Percentiles rank a stretch among this genome's conserved stretches.
phyloP scores from a whole-genome alignment of 106 monocot genomes.

The Phalaenopsis aphrodite region DNA sequence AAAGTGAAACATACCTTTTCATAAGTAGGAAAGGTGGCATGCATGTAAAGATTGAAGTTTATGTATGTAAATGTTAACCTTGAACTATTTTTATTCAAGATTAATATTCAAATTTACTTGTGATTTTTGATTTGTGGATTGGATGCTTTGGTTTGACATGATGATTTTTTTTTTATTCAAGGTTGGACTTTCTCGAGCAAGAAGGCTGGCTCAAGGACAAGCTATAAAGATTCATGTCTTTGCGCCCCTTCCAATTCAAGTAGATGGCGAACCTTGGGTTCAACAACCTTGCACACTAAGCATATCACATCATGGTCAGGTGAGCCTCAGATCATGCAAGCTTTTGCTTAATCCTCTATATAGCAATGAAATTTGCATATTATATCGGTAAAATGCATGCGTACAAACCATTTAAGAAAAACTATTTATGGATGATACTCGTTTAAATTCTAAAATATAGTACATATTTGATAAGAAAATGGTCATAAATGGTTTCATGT shows the following conservation, averaged over 20 bases:
- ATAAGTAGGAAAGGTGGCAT: too few relatives aligned
- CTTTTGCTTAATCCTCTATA: background rate
- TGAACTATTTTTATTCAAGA: background rate
- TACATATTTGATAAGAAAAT: background rate
- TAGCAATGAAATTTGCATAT: background rate
- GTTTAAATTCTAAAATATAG: background rate
- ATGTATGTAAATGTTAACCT: too few relatives aligned
- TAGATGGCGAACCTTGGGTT: conserved; percentile 88
- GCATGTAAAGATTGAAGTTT: too few relatives aligned
- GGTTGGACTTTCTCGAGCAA: conserved; percentile 81
- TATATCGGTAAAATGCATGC: background rate
- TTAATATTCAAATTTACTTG: background rate
- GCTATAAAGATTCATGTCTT: conserved; percentile 58
- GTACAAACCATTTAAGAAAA: background rate
- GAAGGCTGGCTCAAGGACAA: conserved; percentile 71
- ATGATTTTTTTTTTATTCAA: conserved; percentile 5
- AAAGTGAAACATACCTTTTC: too few relatives aligned
- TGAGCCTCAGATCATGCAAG: conserved; percentile 6
- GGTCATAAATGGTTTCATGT: too few relatives aligned
- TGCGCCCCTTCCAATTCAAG: conserved; percentile 67
- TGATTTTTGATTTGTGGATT: background rate
- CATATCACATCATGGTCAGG: conserved; percentile 79
- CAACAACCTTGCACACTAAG: conserved; percentile 52
- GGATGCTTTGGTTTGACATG: background rate
- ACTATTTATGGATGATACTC: background rate